Evolutionary conservation across 768 basidiomycete species (phyloP), one percentile per base, ranked within the genome.

Genomic region (Austroboletus eburneus): DNA sequence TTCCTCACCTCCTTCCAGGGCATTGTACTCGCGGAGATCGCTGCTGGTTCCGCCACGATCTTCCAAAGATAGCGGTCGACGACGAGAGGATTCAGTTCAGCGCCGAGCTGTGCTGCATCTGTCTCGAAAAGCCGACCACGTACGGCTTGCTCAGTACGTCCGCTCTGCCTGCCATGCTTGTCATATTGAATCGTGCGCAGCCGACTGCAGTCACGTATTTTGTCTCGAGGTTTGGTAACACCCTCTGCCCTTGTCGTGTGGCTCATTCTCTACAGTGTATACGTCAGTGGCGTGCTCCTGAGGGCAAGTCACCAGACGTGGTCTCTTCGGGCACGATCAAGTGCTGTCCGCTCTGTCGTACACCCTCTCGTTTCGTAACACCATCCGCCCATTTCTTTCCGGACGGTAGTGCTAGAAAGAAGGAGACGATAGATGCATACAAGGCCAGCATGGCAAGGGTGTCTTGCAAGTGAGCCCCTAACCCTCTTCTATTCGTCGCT

Each of bases 261-360:
- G 9, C 29, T 56, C 37, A 55, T 39, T 37, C 36, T 27, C 17
- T 42, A 3, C 54, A 89, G 84, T 91, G 89, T 59, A 86, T 91
- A 49, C 81, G 80, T 36, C 77, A 79, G 56, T 91, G 89, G 89
- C 79, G 89, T 22, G 78, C 79, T 51, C 75, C 75, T n/a, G 57
- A 63, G 9, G 75, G 71, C 17, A 83, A 80, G 60, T 67, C 70
- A 2, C 59, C 62, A 1, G 83, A 81, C 45, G 62, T 78, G 6
- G 61, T 78, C 20, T 64, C 69, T 30, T 80, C 83, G 5, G 78
- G 76, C 18, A 80, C 76, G 43, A 82, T 76, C 51, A 90, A 90
- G 70, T 80, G 76, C 36, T 91, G 89, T 57, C 88, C 89, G 0
- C 80, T 87, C 69, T 91, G 88, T 59, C 82, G 89, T 25, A 62